Conservation (phyloP, 2,329 filamentous ascomycete genomes). For the Neofusicoccum sp. region DNA sequence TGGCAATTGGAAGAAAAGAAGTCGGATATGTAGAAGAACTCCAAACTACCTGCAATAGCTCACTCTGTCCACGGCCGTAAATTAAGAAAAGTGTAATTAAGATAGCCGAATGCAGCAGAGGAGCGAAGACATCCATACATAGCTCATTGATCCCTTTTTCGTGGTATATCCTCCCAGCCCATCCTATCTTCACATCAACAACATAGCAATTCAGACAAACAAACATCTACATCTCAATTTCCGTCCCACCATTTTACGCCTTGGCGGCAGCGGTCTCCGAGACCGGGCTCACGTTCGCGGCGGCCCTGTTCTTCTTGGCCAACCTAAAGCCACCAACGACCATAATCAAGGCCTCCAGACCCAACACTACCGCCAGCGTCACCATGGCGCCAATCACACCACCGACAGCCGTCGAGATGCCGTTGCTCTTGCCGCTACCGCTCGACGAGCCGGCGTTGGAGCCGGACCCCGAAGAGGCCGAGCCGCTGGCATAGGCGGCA, state of each 20-base stretch:
- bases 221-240: too few species aligned
- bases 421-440: constrained; percentile 30
- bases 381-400: constrained; percentile 77
- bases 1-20: too few species aligned
- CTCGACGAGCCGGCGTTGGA: constrained; percentile 8
- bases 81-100: too few species aligned
- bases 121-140: too few species aligned
- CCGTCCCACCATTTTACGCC: neutral
- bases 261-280: neutral
- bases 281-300: neutral
- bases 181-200: too few species aligned
- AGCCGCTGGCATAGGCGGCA: constrained; percentile 43
- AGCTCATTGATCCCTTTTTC: too few species aligned
- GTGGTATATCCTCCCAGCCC: too few species aligned
- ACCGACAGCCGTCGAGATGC: constrained; percentile 68
- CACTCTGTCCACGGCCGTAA: too few species aligned
- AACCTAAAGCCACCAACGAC: constrained; percentile 20
- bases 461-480: constrained; percentile 26
- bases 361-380: constrained; percentile 61
- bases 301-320: constrained; percentile 1
- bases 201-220: too few species aligned
- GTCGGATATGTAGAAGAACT: too few species aligned
- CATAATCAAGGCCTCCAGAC: constrained; percentile 18
- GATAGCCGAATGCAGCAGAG: too few species aligned
- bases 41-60: too few species aligned